These are phyloP conservation scores for Bacidia gigantensis DNA, from an alignment of 495 filamentous ascomycete species.

Conservation along the genomic window DNA sequence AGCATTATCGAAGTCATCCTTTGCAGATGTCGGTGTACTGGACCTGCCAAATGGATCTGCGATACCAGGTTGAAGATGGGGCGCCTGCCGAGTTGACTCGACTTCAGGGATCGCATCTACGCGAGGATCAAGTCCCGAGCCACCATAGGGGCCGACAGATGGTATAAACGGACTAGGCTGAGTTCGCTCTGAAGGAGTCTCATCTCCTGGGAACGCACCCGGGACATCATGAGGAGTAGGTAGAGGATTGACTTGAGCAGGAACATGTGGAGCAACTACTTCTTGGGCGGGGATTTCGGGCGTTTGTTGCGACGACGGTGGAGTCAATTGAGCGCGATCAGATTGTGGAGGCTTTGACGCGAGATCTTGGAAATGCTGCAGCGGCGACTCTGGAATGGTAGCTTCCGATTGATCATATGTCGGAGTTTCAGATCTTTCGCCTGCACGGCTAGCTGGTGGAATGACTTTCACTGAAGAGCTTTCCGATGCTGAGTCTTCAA, in stretches of 20 bases:
- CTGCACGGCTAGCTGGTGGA: constrained; percentile 62
- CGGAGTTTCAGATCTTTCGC: constrained; percentile 45
- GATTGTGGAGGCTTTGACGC: constrained; percentile 11
- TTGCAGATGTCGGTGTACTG: constrained; percentile 39
- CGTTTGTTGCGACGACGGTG: constrained; percentile 8
- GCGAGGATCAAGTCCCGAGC: constrained; percentile 14
- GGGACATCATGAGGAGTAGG: constrained; percentile 29
- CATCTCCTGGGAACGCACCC: constrained; percentile 45
- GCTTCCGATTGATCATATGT: constrained; percentile 21
- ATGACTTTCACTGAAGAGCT: constrained; percentile 68
- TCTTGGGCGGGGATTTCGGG: constrained; percentile 4
- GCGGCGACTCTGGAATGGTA: constrained; percentile 7
- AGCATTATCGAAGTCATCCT: constrained; percentile 65
- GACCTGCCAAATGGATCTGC: constrained; percentile 44
- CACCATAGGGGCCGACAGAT: constrained; percentile 8
- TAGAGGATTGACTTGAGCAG: constrained; percentile 3
- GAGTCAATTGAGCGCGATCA: constrained; percentile 3
- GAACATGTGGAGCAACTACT: not conserved
- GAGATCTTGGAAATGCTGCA: constrained; percentile 13
- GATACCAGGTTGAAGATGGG: constrained; percentile 1
- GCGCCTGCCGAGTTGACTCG: not conserved
- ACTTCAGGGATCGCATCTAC: constrained; percentile 7
- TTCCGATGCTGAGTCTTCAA: constrained; percentile 48
- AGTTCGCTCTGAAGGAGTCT: constrained; percentile 13
- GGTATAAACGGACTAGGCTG: constrained; percentile 1